phyloP scores from a whole-genome alignment of 768 basidiomycete species.

The Galerina sulciceps region DNA sequence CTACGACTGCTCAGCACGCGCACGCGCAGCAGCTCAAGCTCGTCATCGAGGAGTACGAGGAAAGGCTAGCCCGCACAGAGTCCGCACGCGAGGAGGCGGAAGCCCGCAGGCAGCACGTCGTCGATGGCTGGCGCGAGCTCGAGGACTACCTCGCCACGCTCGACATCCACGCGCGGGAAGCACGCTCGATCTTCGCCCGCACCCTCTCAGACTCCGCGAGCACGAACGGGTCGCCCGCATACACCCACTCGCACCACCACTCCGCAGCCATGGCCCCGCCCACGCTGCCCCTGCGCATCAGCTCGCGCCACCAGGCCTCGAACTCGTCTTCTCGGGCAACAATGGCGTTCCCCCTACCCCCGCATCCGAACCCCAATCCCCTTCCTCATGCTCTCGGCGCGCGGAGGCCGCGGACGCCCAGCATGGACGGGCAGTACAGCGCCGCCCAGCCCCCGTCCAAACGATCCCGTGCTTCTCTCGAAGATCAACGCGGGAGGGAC shows the following conservation, averaged over 20 bases:
- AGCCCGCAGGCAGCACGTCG: conserved; percentile 44
- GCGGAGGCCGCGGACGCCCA: conserved; percentile 38
- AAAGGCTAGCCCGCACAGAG: conserved; percentile 54
- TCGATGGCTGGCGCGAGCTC: conserved; percentile 55
- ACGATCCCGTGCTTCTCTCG: conserved; percentile 44
- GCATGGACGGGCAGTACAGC: conserved; percentile 32
- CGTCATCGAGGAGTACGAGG: conserved; percentile 49
- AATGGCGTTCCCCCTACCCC: conserved; percentile 43
- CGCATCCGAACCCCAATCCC: conserved; percentile 35
- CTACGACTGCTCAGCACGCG: conserved; percentile 24
- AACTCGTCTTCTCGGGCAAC: neutral
- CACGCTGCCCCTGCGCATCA: neutral
- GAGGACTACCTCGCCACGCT: conserved; percentile 48
- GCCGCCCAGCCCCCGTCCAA: conserved; percentile 54
- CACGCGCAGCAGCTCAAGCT: conserved; percentile 34
- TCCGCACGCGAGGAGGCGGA: conserved; percentile 59
- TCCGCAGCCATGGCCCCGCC: neutral
- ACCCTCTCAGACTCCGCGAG: neutral
- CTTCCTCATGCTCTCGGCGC: conserved; percentile 1
- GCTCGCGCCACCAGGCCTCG: conserved; percentile 17
- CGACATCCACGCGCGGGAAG: conserved; percentile 53
- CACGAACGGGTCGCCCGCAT: neutral
- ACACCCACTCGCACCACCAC: neutral
- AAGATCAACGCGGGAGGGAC: conserved; percentile 33
- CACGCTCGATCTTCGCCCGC: conserved; percentile 44